These are phyloP conservation scores for Neurospora cerealis DNA, from an alignment of 495 filamentous ascomycete genomes.

Conservation along the genomic window DNA sequence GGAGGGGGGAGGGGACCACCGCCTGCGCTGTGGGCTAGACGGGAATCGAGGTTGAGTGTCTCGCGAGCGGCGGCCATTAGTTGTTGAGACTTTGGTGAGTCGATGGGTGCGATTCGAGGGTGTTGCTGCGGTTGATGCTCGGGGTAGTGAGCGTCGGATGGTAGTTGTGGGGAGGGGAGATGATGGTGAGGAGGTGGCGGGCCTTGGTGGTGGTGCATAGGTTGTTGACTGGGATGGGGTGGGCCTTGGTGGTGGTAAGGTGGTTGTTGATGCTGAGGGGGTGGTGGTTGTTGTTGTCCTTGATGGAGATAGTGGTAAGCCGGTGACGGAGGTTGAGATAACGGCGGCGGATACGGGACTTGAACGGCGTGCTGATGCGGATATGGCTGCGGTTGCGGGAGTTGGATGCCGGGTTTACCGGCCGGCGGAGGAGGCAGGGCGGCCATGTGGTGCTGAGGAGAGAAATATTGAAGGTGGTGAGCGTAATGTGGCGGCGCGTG, in stretches of 20 bases:
- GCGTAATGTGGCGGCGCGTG: constrained; percentile 3
- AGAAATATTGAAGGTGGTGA: background rate
- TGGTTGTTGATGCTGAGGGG: constrained; percentile 13
- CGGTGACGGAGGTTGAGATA: background rate
- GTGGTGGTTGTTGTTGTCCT: constrained; percentile 3
- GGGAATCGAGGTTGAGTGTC: background rate
- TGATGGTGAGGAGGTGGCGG: constrained; percentile 9
- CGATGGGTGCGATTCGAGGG: constrained; percentile 7
- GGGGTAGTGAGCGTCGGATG: constrained; percentile 11
- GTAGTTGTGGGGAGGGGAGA: constrained; percentile 16
- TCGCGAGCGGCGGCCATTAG: constrained; percentile 7
- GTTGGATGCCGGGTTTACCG: constrained; percentile 1
- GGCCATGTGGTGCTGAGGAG: background rate
- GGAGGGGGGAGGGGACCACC: constrained; percentile 6
- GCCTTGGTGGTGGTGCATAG: background rate
- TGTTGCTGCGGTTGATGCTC: constrained; percentile 15
- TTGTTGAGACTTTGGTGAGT: constrained; percentile 31
- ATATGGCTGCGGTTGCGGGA: constrained; percentile 13
- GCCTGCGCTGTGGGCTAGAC: background rate
- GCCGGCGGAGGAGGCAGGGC: constrained; percentile 1
- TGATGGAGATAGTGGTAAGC: constrained; percentile 5
- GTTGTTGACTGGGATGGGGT: background rate
- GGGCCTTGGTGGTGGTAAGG: constrained; percentile 13
- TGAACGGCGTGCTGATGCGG: constrained; percentile 11
- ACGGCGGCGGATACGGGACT: constrained; percentile 11